Base-by-base conservation (phyloP, 495 filamentous ascomycete genomes). In the Astrothelium macrocarpum region DNA sequence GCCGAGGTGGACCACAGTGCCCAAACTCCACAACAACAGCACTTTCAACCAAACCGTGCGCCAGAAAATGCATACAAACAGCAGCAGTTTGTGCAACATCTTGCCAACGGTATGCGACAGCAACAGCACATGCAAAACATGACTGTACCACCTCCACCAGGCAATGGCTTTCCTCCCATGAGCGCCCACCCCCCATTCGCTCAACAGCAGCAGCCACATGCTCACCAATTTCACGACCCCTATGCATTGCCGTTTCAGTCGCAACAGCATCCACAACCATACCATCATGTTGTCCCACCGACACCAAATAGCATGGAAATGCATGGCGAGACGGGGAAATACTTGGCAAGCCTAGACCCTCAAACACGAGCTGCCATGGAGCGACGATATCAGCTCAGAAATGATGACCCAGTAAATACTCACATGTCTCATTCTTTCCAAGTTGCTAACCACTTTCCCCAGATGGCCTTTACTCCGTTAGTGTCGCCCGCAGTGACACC, bases 401-500 rank as follows among this genome's bases (percentile, higher is more conserved):
- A 89, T 62, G 89, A 93, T 61, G 86, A 94, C 69, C 88, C 91
- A 80, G 90, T 90, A 78, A 67, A 84, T 76, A 32, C 28, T 20
- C 28, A 46, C 53, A 16, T 25, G 25, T n/a, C 29, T 26, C n/a
- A 10, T n/a, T 23, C 39, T 10, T 42, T 11, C 36, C 23, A n/a
- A 46, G 14, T 3, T 23, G 43, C 67, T 58, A 63, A 62, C 59
- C 2, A 20, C 26, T 62, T 68, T 29, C 25, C 16, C 23, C 68
- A 90, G 89, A 90, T 92, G 76, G 80, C 90, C 28, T 97, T 96
- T 74, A 98, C 94, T 7, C 94, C 94, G 10, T 84, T 98, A 32
- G 89, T 95, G 9, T 97, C 94, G 36, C 94, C 94, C 23, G 93
- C 91, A 2, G 93, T 97, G 69, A 96, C 93, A 11, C 93, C 94